Evolutionary conservation across 1,284 basidiomycete species (phyloP).

Genomic region (Quambalaria eucalypti): DNA sequence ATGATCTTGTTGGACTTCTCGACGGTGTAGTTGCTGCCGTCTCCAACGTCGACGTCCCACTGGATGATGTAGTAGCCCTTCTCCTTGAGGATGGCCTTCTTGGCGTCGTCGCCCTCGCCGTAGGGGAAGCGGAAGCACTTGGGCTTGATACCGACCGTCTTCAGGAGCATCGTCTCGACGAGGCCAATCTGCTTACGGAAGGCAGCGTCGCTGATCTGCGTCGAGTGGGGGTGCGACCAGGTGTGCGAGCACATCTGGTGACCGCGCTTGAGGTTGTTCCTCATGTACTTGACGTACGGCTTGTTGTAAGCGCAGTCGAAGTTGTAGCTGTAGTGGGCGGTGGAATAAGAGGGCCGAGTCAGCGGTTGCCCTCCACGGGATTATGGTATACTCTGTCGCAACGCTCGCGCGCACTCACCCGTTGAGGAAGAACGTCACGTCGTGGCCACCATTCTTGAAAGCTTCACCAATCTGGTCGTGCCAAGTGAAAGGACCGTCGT

Average conservation of each 20-base stretch:
- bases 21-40: slow-evolving; percentile 1
- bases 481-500: background rate
- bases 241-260: slow-evolving; percentile 9
- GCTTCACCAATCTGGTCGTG: slow-evolving; percentile 1
- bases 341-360: no score
- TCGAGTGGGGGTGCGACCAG: slow-evolving; percentile 5
- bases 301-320: background rate
- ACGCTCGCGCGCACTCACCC: no score
- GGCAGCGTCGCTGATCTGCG: background rate
- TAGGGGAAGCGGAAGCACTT: slow-evolving; percentile 7
- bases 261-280: slow-evolving; percentile 1
- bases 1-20: background rate
- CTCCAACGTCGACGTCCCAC: slow-evolving; percentile 4
- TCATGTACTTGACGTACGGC: background rate
- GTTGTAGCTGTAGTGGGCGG: no score
- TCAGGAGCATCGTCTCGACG: slow-evolving; percentile 11
- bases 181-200: slow-evolving; percentile 9
- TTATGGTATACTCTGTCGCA: no score
- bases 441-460: background rate
- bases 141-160: slow-evolving; percentile 11
- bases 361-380: no score
- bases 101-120: background rate
- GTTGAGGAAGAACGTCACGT: slow-evolving; percentile 3
- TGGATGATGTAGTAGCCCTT: slow-evolving; percentile 3
- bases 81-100: background rate